Percentiles rank a stretch among this genome's conserved stretches.
phyloP scores from a whole-genome alignment of 2,329 filamentous ascomycete species.

The Mariannaea sp. region DNA sequence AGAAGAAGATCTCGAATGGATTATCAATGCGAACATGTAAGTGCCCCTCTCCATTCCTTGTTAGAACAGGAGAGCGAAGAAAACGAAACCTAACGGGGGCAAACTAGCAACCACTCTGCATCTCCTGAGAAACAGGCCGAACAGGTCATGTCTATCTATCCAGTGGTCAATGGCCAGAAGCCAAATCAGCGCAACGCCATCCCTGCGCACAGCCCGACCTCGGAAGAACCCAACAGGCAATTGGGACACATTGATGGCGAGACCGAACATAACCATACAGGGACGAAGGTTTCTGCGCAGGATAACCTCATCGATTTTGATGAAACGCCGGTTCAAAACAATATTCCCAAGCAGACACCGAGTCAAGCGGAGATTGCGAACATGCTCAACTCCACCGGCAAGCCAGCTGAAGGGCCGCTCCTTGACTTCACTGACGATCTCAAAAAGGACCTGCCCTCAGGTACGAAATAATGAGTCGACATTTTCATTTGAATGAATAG shows the following conservation, averaged over 20 bases:
- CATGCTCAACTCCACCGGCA: slow-evolving; percentile 54
- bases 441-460: slow-evolving; percentile 53
- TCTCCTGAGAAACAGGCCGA: slow-evolving; percentile 73
- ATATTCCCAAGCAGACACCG: slow-evolving; percentile 1
- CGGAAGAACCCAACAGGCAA: slow-evolving; percentile 14
- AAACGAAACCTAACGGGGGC: slow-evolving; percentile 23
- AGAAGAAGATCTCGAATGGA: slow-evolving; percentile 92
- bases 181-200: slow-evolving; percentile 59
- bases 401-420: slow-evolving; percentile 53
- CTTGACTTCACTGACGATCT: slow-evolving; percentile 62
- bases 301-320: slow-evolving; percentile 63
- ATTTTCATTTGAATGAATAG: slow-evolving; percentile 21
- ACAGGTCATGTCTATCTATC: slow-evolving; percentile 85
- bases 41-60: slow-evolving; percentile 28
- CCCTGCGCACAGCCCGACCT: slow-evolving; percentile 47
- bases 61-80: background rate
- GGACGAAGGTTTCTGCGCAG: slow-evolving; percentile 10
- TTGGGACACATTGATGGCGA: slow-evolving; percentile 6
- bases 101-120: slow-evolving; percentile 43
- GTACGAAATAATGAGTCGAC: slow-evolving; percentile 32
- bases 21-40: slow-evolving; percentile 86
- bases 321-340: slow-evolving; percentile 35
- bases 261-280: background rate
- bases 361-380: slow-evolving; percentile 47
- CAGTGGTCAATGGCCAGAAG: slow-evolving; percentile 80